Evolutionary conservation across 768 basidiomycete genomes (phyloP), one percentile per base, ranked within the genome.

Genomic region (Mycena galericulata): DNA sequence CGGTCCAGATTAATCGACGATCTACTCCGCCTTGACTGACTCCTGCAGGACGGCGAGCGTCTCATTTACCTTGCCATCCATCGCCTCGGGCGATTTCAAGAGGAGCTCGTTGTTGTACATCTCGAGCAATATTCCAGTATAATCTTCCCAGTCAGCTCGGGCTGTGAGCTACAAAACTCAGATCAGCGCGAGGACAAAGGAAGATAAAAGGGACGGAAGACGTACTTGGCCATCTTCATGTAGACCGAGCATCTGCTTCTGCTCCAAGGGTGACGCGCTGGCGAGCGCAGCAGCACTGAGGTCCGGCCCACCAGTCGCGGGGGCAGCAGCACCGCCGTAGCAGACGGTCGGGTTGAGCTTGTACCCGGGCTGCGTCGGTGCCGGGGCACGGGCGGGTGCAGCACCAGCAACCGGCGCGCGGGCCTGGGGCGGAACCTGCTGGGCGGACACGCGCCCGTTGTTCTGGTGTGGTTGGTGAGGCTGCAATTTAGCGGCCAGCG

Each of bases 201-300:
- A 40, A 77, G 65, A 26, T 62, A 69, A 62, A 41, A 62, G 51
- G 66, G 15, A 43, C 40, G 36, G 62, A 64, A 41, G 50, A 87
- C 94, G 79, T 83, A 95, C 93, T 81, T 76, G 65, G 86, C 88
- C 71, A 98, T 97, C 77, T 89, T 92, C 88, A 97, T 91, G 84
- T 98, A 98, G 73, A 98, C 97, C 97, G 53, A 99, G 87, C 92
- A 98, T 96, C 81, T 99, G 97, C 87, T 99, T 99, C 89, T 98
- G 96, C 81, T 99, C 97, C 75, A 90, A 85, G 24, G 94, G 83
- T 51, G 88, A 89, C 67, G 94, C 87, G 65, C 83, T 80, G 26
- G 90, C 82, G 46, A 86, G 83, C 22, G 86, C 86, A 65, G 86
- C 77, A 59, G 86, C 75, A 41, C 83, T 84, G 70, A 89, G 77